Percentiles rank a stretch among this genome's conserved stretches.
phyloP scores from a whole-genome alignment of 2,329 filamentous ascomycete genomes.

The Phaeosphaeriaceae sp. region DNA sequence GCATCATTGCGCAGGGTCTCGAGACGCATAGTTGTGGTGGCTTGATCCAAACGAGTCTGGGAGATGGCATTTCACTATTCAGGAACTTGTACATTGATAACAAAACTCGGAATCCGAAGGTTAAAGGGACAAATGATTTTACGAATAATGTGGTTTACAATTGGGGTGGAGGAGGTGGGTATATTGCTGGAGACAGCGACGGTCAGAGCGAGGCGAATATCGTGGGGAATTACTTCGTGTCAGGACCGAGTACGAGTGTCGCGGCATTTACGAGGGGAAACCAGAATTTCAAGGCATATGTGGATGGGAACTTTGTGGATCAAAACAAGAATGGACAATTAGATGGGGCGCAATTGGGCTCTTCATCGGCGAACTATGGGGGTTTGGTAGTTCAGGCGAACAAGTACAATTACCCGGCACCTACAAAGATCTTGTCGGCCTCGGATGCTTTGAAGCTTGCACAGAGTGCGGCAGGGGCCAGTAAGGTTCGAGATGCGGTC shows the following conservation, averaged over 20 bases:
- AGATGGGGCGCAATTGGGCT: conserved; percentile 56
- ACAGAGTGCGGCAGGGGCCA: conserved; percentile 52
- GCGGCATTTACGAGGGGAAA: conserved; percentile 64
- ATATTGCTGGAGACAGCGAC: conserved; percentile 61
- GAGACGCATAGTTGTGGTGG: conserved; percentile 62
- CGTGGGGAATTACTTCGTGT: conserved; percentile 65
- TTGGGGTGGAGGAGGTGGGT: conserved; percentile 62
- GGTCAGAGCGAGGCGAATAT: conserved; percentile 60
- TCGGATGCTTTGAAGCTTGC: conserved; percentile 52
- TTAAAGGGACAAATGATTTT: conserved; percentile 65
- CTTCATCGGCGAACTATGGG: conserved; percentile 55
- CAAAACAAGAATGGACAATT: conserved; percentile 58
- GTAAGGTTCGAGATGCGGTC: conserved; percentile 53
- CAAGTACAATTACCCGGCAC: conserved; percentile 55
- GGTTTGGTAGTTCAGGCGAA: conserved; percentile 53
- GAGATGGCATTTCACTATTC: conserved; percentile 58
- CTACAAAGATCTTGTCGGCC: conserved; percentile 50
- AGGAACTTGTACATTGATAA: conserved; percentile 65
- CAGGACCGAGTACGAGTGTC: conserved; percentile 58
- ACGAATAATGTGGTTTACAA: conserved; percentile 62
- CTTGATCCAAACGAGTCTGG: conserved; percentile 57
- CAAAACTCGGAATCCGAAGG: conserved; percentile 64
- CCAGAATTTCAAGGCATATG: conserved; percentile 61
- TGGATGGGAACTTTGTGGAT: conserved; percentile 62
- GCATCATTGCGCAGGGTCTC: conserved; percentile 62